Base-by-base conservation (phyloP, 345 rosid genomes). In the Citrus hindsii region DNA sequence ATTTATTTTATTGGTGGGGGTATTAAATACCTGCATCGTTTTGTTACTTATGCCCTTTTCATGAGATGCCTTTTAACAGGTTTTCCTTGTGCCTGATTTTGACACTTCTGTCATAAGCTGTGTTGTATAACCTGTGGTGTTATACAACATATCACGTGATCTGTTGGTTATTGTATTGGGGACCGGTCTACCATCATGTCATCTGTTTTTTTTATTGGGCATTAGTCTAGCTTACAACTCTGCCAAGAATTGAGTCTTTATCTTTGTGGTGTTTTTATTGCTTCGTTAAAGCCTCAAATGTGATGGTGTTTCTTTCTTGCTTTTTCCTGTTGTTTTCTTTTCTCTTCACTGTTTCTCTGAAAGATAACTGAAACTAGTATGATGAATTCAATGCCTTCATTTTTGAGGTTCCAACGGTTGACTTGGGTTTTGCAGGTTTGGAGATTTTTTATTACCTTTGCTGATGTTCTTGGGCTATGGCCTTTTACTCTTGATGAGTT, bases 401-500 rank as follows among this genome's bases (percentile, higher is more conserved):
- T 83, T 71, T 69, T 78, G 51, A 35, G 48, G 66, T 76, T 77
- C 75, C 74, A 77, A 73, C 51, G 46, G 65, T 67, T 35, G 51
- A 42, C 70, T 81, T 76, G 69, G 33, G 18, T 56, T 82, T 86
- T 85, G 83, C 92, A 97, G 99, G 98, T 94, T 71, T 97, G 99
- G 99, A 90, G 92, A 85, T 94, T 97, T 83, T 88, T 91, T 63
- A 91, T 86, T 81, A 87, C 93, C 30, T 97, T 97, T 79, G 90
- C 98, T 58, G 99, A 97, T 88, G 89, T 94, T 66, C 92, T 97
- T 82, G 95, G 93, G 69, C 84, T 97, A 62, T 97, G 99, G 99
- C 98, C 99, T 77, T 97, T 94, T 90, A 97, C 99, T 27, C 91
- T 97, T 62, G 92, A 92, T 72, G 99, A 97, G 87, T 93, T 97